Conservation (phyloP, 1,284 basidiomycete species). For the Leccinum proliferum region DNA sequence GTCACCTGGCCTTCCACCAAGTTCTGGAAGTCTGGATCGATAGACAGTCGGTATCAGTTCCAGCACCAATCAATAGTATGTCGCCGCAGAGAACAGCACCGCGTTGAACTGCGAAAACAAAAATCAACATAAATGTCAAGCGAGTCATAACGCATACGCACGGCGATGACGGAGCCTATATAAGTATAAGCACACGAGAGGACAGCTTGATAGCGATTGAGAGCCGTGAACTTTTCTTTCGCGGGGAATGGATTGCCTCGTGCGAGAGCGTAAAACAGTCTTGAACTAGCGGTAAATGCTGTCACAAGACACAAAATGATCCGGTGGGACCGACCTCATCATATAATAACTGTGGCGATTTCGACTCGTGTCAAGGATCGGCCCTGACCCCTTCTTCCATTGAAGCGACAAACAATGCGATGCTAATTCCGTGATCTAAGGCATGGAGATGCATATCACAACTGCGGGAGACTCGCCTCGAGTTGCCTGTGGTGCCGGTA, state of each 20-base stretch:
- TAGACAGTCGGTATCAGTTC: no score
- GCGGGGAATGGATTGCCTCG: conserved; percentile 48
- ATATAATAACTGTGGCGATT: conserved; percentile 50
- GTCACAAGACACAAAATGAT: conserved; percentile 51
- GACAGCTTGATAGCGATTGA: conserved; percentile 46
- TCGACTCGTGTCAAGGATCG: conserved; percentile 44
- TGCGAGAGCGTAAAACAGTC: conserved; percentile 53
- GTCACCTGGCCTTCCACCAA: no score
- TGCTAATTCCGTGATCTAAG: conserved; percentile 27
- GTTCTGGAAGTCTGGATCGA: no score
- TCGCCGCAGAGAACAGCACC: no score
- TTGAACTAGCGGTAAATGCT: conserved; percentile 55
- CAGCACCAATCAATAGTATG: no score
- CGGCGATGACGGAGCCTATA: no score
- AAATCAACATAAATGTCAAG: no score
- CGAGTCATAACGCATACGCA: no score
- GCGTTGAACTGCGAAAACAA: no score
- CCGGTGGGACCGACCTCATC: conserved; percentile 44
- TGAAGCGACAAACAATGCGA: conserved; percentile 51
- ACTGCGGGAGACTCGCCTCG: conserved; percentile 33
- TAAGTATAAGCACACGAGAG: no score
- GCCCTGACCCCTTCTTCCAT: conserved; percentile 43
- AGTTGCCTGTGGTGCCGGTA: conserved; percentile 56
- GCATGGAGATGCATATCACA: background rate
- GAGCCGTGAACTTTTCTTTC: conserved; percentile 41